phyloP scores from a whole-genome alignment of 2,329 filamentous ascomycete species.

The Exserohilum turcica region DNA sequence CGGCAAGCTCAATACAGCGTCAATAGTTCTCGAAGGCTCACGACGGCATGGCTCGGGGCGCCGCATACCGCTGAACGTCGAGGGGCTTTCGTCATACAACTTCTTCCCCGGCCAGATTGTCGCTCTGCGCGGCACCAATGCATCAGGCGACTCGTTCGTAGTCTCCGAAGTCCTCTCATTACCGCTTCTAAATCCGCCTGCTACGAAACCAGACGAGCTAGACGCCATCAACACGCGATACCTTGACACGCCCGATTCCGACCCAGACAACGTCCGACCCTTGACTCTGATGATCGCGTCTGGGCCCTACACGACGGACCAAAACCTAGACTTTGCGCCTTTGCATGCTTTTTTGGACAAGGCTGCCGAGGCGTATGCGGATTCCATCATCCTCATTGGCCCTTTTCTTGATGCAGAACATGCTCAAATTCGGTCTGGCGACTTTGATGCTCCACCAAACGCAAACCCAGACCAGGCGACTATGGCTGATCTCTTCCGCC shows the following conservation, averaged over 20 bases:
- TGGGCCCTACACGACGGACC: constrained; percentile 90
- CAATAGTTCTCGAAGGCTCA: constrained; percentile 86
- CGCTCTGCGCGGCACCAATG: constrained; percentile 83
- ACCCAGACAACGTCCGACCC: constrained; percentile 61
- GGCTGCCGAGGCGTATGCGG: constrained; percentile 74
- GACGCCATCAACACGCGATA: constrained; percentile 72
- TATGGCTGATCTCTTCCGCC: constrained; percentile 80
- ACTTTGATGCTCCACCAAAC: constrained; percentile 51
- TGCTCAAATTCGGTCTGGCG: constrained; percentile 72
- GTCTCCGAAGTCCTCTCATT: constrained; percentile 76
- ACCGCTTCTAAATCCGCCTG: constrained; percentile 75
- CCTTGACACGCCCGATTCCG: constrained; percentile 62
- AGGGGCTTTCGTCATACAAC: constrained; percentile 70
- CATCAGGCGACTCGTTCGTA: constrained; percentile 80
- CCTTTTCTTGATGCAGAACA: constrained; percentile 94
- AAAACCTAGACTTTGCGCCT: constrained; percentile 88
- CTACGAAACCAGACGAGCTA: constrained; percentile 69
- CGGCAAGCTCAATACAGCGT: constrained; percentile 83
- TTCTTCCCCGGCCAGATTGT: constrained; percentile 97
- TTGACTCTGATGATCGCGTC: constrained; percentile 78
- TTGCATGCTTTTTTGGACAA: constrained; percentile 79
- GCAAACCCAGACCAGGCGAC: constrained; percentile 72
- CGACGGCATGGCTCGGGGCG: constrained; percentile 80
- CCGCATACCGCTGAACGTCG: constrained; percentile 78
- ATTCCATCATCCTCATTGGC: constrained; percentile 78